Conservation (phyloP, 495 filamentous ascomycete species). For the Trichoderma reesei region DNA sequence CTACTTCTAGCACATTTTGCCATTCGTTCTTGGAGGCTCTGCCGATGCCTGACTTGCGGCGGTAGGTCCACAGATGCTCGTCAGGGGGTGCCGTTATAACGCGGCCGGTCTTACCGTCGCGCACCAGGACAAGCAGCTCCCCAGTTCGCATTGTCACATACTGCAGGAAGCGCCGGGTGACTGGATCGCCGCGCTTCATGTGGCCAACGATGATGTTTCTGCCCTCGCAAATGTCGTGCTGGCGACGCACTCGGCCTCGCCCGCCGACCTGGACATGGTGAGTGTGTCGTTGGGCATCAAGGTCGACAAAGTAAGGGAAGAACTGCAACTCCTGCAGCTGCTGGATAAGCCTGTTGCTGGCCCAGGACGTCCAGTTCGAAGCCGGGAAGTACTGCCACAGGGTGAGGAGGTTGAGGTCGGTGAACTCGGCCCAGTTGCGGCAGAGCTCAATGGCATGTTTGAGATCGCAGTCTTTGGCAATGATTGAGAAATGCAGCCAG, state of each 20-base stretch:
- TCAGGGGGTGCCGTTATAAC: constrained; percentile 33
- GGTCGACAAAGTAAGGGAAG: constrained; percentile 32
- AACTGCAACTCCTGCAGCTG: constrained; percentile 35
- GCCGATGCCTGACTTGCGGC: constrained; percentile 35
- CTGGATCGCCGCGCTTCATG: constrained; percentile 40
- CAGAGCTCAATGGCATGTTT: constrained; percentile 40
- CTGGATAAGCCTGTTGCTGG: constrained; percentile 26
- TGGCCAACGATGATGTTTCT: constrained; percentile 43
- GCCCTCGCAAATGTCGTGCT: constrained; percentile 29
- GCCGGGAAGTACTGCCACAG: constrained; percentile 42
- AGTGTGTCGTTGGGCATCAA: constrained; percentile 23
- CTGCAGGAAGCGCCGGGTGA: constrained; percentile 42
- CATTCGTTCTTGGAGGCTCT: constrained; percentile 35
- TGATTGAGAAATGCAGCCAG: constrained; percentile 46
- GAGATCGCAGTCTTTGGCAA: constrained; percentile 41
- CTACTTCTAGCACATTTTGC: constrained; percentile 27
- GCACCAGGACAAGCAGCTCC: constrained; percentile 33
- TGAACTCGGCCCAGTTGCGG: constrained; percentile 46
- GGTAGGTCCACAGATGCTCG: constrained; percentile 35
- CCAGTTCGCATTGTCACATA: constrained; percentile 33
- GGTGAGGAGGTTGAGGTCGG: constrained; percentile 37
- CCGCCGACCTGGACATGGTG: constrained; percentile 22
- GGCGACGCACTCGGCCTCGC: constrained; percentile 16
- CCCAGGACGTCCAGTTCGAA: constrained; percentile 34
- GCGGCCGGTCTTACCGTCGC: constrained; percentile 40